A percentile compares a stretch with the other conserved stretches of the same genome.
These are phyloP conservation scores for Dalbergia cultrata DNA, from an alignment of 306 rosid species.

Conservation along the genomic window DNA sequence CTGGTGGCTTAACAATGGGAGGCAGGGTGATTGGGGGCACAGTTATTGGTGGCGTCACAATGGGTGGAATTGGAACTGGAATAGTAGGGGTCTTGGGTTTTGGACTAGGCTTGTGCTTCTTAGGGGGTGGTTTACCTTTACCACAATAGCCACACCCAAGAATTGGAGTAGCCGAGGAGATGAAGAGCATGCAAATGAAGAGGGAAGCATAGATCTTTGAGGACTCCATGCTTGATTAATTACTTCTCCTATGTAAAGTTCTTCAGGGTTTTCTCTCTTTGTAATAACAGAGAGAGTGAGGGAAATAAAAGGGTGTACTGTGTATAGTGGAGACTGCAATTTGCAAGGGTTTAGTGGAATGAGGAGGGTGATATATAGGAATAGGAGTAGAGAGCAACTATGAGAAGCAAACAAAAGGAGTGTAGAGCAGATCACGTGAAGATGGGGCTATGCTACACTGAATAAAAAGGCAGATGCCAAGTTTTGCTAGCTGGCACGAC, in stretches of 20 bases:
- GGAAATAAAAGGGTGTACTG: not conserved
- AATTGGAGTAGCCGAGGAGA: conserved; percentile 78
- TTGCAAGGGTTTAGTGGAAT: not conserved
- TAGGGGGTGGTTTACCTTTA: conserved; percentile 61
- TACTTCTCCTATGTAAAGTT: no score
- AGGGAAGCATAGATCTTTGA: conserved; percentile 65
- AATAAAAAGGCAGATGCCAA: conserved; percentile 58
- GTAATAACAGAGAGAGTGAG: not conserved
- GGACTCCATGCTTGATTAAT: conserved; percentile 62
- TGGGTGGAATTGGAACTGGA: conserved; percentile 1
- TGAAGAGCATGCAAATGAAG: conserved; percentile 79
- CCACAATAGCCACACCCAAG: conserved; percentile 76
- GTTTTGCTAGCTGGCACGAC: conserved; percentile 66
- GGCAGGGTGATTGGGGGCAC: not conserved
- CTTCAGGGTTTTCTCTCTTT: not conserved
- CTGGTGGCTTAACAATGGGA: conserved; percentile 48
- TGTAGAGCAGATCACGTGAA: conserved; percentile 76
- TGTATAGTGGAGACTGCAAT: not conserved
- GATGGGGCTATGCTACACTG: conserved; percentile 59
- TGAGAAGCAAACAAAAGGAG: conserved; percentile 61
- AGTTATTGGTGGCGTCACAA: conserved; percentile 40
- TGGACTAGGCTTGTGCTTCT: conserved; percentile 49
- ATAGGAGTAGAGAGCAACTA: conserved; percentile 6
- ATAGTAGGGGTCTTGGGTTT: not conserved
- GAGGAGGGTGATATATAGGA: conserved; percentile 47